Evolutionary conservation across 2,329 filamentous ascomycete species (phyloP), one percentile per base, ranked within the genome.

Genomic region (Diaporthe citriasiana): DNA sequence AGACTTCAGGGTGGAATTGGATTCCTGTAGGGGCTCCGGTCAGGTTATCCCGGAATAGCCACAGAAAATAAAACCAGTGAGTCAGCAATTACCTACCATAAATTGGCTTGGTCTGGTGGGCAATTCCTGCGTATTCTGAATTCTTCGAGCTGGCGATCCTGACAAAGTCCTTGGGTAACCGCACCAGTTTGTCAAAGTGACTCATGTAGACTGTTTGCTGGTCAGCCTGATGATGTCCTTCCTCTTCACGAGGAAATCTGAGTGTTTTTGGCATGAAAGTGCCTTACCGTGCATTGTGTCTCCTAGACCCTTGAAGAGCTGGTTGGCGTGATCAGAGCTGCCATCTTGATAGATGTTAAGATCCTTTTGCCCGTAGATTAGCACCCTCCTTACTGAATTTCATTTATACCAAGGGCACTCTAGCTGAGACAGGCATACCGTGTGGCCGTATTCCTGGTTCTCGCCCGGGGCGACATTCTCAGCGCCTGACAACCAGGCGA

Each of bases 1-100:
- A 51, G 17, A 98, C 89, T 82, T 98, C 95, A 0, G 95, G 95
- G 82, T 98, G 95, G 82, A 97, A 95, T 81, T 98, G 95, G 60
- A 98, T 90, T 70, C 93, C 63, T 66, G 33, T 85, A 83, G 75
- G 19, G 76, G 51, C 10, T 57, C 27, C 33, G 40, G 66, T 78
- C 53, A 76, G 70, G 33, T 42, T 27, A 8, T 40, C 19, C 53
- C 6, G 2, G 22, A 57, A 45, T 33, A 33, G 35, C 33, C 40
- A 63, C 10, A 27, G 38, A 27, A 55, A n/a, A 2, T 42, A 4
- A 15, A 59, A 35, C 15, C 3, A 27, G 35, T 40, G 51, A 7
- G n/a, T 47, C 17, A 33, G 66, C 22, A 22, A 50, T 27, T 15
- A 47, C 63, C 12, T 51, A 66, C 63, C 94, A 80, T 91, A 97